A percentile compares a stretch with the other conserved stretches of the same genome.
Conservation (phyloP, 495 filamentous ascomycete species). For the Beverwykella pulmonaria region DNA sequence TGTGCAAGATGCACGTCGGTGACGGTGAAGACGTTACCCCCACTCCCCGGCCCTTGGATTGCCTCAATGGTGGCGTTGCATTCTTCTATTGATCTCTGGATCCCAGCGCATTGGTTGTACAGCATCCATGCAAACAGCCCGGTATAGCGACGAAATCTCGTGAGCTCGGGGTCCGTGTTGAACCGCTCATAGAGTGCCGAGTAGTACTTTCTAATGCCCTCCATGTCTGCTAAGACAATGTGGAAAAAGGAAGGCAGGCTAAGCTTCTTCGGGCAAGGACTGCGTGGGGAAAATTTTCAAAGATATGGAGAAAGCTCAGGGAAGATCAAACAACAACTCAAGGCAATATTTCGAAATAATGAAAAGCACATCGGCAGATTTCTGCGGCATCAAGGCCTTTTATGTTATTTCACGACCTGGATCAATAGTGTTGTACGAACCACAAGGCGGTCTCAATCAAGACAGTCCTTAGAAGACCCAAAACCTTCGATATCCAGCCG, state of each 20-base stretch:
- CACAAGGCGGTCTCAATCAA: neutral
- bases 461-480: neutral
- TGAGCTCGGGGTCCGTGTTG: neutral
- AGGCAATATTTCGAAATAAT: neutral
- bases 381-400: neutral
- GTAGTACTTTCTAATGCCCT: neutral
- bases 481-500: neutral
- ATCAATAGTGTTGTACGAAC: neutral
- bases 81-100: neutral
- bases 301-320: neutral
- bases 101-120: neutral
- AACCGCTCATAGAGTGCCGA: neutral
- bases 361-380: neutral
- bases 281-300: neutral
- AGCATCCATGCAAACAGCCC: neutral
- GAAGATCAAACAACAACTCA: neutral
- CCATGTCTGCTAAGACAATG: neutral
- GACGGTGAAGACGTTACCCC: neutral
- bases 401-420: neutral
- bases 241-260: neutral
- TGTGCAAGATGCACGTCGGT: neutral
- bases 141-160: neutral
- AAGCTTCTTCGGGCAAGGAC: neutral
- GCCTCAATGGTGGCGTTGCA: neutral
- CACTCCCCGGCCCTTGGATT: neutral